phyloP scores from a whole-genome alignment of 2,329 filamentous ascomycete genomes.

The Nothopassalora personata region DNA sequence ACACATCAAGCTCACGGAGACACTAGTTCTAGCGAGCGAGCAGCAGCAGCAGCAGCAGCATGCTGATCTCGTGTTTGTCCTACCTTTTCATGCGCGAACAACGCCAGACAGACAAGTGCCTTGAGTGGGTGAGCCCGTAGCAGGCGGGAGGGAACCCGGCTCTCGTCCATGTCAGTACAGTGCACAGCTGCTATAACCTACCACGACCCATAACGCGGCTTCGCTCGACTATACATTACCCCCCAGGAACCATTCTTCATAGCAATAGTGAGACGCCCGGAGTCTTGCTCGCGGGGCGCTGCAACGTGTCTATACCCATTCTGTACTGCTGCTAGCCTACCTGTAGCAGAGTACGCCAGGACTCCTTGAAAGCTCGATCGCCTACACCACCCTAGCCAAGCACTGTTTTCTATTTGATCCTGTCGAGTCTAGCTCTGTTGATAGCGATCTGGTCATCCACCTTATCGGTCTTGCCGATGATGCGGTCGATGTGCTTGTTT shows the following conservation, averaged over 20 bases:
- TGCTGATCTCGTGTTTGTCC: background rate
- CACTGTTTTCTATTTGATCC: conserved; percentile 46
- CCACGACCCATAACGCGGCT: too few relatives aligned
- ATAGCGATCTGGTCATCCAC: conserved; percentile 77
- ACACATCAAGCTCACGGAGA: background rate
- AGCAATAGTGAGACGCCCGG: background rate
- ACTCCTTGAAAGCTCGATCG: background rate
- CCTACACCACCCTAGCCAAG: background rate
- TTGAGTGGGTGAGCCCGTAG: background rate
- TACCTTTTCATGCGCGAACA: background rate
- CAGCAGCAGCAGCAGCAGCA: background rate
- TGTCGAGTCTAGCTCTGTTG: conserved; percentile 67
- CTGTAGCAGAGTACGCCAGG: background rate
- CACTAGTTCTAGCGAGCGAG: too few relatives aligned
- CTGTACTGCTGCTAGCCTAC: background rate
- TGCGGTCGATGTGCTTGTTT: conserved; percentile 70
- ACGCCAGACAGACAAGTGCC: background rate
- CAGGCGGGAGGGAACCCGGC: background rate
- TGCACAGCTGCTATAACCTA: too few relatives aligned
- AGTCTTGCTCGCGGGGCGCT: background rate
- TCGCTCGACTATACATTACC: background rate
- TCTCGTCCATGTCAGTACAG: too few relatives aligned
- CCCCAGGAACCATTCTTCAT: background rate
- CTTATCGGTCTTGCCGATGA: conserved; percentile 64
- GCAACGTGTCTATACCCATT: background rate